phyloP scores from a whole-genome alignment of 106 monocot genomes.

The Acanthochlamys bracteata region DNA sequence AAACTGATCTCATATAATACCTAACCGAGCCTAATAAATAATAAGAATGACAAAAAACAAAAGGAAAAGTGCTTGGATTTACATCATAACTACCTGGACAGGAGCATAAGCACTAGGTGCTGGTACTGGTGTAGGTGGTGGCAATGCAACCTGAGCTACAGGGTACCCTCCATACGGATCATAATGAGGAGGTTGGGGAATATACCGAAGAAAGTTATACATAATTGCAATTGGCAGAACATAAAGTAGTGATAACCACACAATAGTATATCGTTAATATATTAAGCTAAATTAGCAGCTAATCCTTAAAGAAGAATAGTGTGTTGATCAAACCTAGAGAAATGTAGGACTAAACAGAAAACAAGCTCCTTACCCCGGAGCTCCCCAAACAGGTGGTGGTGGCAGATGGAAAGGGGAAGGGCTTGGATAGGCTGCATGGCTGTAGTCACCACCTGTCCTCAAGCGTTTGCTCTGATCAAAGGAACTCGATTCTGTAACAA shows the following conservation, averaged over 20 bases:
- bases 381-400: conserved; percentile 72
- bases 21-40: too few species aligned
- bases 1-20: too few species aligned
- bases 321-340: neutral
- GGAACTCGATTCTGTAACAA: conserved; percentile 55
- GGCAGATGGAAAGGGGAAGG: conserved; percentile 52
- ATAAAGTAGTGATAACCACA: neutral
- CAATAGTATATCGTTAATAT: neutral
- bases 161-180: conserved; percentile 82
- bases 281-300: too few species aligned
- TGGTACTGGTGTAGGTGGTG: conserved; percentile 60
- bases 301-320: neutral
- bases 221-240: neutral
- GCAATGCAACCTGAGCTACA: conserved; percentile 48
- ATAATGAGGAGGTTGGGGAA: conserved; percentile 65
- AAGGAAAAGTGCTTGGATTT: too few species aligned
- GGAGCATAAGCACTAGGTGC: conserved; percentile 70
- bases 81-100: conserved; percentile 46
- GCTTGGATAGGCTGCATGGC: conserved; percentile 48
- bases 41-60: too few species aligned
- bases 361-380: conserved; percentile 43
- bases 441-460: conserved; percentile 85
- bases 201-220: conserved; percentile 33
- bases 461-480: conserved; percentile 89
- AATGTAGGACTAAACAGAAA: neutral